Base-by-base conservation (phyloP, 106 monocot species). In the Acorus calamus region DNA sequence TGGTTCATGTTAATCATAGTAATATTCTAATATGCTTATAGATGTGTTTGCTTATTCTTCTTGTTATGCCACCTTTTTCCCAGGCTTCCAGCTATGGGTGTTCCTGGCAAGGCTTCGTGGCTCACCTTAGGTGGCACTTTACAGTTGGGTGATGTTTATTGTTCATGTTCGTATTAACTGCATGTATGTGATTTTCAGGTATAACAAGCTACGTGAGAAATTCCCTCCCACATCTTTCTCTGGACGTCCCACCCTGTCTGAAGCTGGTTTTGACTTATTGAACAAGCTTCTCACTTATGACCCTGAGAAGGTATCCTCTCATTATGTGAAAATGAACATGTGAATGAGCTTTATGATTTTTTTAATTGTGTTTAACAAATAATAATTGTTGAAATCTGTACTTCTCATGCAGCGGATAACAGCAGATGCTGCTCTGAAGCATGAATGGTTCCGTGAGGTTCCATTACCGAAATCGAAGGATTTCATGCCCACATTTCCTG, bases 401-500 rank as follows among this genome's bases (percentile, higher is more conserved):
- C 4, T 58, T 6, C 62, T 3, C 9, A 44, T 75, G 42, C 83
- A 89, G 89, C 65, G 89, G 5, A 79, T 89, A 66, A 73, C 84
- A 52, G 89, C 79, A 4, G 79, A 89, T n/a, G 89, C 66, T 69
- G 89, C 89, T 45, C 73, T 89, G 41, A 71, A 81, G 49, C 89
- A 89, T 71, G 57, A 59, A 11, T 88, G 87, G 87, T 88, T 88
- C 68, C 55, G 51, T 63, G 87, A 88, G 60, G 84, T 81, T 67
- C 89, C 89, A 74, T 70, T 85, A 14, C 89, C 89, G 4, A 89
- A 84, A 44, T 79, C 84, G n/a, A 89, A 74, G 61, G 89, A 89
- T 57, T 89, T 89, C 47, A 89, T 89, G 89, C 89, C 89, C 41
- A 82, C 79, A 62, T 89, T 89, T 79, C 89, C 84, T 52, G 73